Base-by-base conservation (phyloP, 352 stramenopile species). In the Plasmopara muralis region DNA sequence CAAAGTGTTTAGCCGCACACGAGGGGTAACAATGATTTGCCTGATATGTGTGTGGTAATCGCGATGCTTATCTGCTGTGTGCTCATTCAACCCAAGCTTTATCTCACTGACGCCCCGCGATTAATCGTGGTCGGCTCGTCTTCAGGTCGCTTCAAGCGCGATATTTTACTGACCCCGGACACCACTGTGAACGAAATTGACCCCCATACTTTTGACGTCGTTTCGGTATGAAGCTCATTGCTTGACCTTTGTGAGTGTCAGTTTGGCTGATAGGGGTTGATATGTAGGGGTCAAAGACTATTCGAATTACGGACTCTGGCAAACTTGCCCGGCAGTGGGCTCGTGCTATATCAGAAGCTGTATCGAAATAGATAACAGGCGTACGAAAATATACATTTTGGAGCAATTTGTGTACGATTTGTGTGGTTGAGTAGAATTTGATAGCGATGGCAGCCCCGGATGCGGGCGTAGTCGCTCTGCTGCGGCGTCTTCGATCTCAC, bases 1-100 rank as follows among this genome's bases (percentile, higher is more conserved):
- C 42, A 84, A 78, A 56, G 85, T 89, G 79, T 84, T 91, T 52
- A 86, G 74, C 47, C 81, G 81, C 38, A 84, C 76, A 14, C 70
- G 81, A 31, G 66, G 89, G 63, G 80, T 87, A 68, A 35, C 6
- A 8, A 35, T 14, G 34, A 35, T 40, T 41, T 41, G 18, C 1
- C 20, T 25, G 20, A 25, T 25, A 25, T 25, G n/a, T 48, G n/a
- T 50, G 8, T 31, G 28, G 35, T 29, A 43, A 18, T 30, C 40
- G 30, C 7, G 18, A 6, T 20, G 30, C 39, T 43, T 6, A 16
- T 13, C 15, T 9, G 25, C 44, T 20, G 14, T 50, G 51, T 38
- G 41, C 5, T 51, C 18, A 41, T 13, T 59, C 34, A 16, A 4
- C 50, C 13, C 34, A 35, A 87, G 80, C 41, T 91, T 20, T 73